Conservation (phyloP, 345 rosid species). For the Pelargonium nanum region DNA sequence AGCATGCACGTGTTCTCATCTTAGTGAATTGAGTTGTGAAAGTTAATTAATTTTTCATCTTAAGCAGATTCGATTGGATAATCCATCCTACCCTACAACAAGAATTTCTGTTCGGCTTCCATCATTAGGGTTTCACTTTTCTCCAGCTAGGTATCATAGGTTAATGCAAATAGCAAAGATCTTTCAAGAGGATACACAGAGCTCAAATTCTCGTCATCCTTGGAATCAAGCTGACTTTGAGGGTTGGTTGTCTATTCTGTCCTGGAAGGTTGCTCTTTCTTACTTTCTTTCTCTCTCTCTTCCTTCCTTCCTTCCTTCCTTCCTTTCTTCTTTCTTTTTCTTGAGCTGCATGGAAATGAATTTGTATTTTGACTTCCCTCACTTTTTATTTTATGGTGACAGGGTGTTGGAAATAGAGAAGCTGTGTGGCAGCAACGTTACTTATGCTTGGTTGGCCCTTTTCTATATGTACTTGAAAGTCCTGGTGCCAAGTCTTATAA, state of each 20-base stretch:
- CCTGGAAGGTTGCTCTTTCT: conserved; percentile 57
- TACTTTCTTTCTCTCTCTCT: background rate
- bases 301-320: conserved; percentile 3
- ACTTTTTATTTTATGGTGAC: conserved; percentile 19
- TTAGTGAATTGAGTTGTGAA: background rate
- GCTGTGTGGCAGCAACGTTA: conserved; percentile 88
- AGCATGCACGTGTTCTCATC: background rate
- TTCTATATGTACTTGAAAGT: conserved; percentile 63
- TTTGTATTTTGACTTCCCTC: background rate
- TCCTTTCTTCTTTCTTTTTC: conserved; percentile 4
- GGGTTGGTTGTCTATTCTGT: conserved; percentile 78
- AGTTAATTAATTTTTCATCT: conserved; percentile 9
- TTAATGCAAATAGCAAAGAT: conserved; percentile 81
- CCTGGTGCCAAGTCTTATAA: conserved; percentile 72
- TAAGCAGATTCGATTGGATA: conserved; percentile 62
- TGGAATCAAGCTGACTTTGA: conserved; percentile 93
- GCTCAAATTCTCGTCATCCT: conserved; percentile 41
- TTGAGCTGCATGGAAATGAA: background rate
- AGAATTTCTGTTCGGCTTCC: conserved; percentile 77
- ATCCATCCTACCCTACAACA: conserved; percentile 81
- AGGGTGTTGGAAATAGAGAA: conserved; percentile 87
- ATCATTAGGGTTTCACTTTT: conserved; percentile 84
- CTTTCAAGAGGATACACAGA: conserved; percentile 56
- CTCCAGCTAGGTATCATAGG: conserved; percentile 97
- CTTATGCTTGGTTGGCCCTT: conserved; percentile 84